Percentiles rank a stretch among this genome's conserved stretches.
These are phyloP conservation scores for Cyberlindnera amylophila DNA, from an alignment of 805 yeast species.

Conservation along the genomic window DNA sequence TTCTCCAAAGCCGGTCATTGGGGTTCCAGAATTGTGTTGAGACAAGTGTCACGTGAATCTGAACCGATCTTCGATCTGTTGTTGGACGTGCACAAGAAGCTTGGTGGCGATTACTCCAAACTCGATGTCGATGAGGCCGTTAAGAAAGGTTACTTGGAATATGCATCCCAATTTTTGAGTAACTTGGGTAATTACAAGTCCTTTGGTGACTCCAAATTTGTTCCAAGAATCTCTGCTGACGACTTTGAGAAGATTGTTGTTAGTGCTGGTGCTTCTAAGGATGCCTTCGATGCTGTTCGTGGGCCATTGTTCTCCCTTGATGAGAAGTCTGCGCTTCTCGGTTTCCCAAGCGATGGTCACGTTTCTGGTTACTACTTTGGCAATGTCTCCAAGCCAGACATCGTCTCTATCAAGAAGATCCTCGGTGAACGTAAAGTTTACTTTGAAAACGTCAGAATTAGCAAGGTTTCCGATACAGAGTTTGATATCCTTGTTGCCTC, in stretches of 20 bases:
- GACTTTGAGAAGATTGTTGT: conserved; percentile 49
- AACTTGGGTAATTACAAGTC: conserved; percentile 80
- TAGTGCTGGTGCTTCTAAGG: conserved; percentile 33
- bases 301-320: conserved; percentile 47
- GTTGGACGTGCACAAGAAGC: conserved; percentile 48
- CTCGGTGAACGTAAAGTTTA: conserved; percentile 58
- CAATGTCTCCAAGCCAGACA: conserved; percentile 52
- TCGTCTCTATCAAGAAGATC: conserved; percentile 62
- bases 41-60: conserved; percentile 81
- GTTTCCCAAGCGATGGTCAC: conserved; percentile 77
- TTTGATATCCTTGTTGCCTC: conserved; percentile 71
- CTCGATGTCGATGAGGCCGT: conserved; percentile 35
- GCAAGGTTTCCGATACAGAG: conserved; percentile 43
- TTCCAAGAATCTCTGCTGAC: conserved; percentile 54
- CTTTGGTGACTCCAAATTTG: conserved; percentile 84
- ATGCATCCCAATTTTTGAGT: conserved; percentile 68
- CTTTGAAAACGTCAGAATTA: conserved; percentile 79
- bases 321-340: conserved; percentile 52
- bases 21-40: conserved; percentile 74
- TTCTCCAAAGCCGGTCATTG: conserved; percentile 79
- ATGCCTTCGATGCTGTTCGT: conserved; percentile 36
- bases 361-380: conserved; percentile 69
- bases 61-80: conserved; percentile 73
- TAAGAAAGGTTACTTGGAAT: conserved; percentile 55
- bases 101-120: conserved; percentile 44